phyloP scores from a whole-genome alignment of 768 basidiomycete genomes.

The Termitomyces titanicus region DNA sequence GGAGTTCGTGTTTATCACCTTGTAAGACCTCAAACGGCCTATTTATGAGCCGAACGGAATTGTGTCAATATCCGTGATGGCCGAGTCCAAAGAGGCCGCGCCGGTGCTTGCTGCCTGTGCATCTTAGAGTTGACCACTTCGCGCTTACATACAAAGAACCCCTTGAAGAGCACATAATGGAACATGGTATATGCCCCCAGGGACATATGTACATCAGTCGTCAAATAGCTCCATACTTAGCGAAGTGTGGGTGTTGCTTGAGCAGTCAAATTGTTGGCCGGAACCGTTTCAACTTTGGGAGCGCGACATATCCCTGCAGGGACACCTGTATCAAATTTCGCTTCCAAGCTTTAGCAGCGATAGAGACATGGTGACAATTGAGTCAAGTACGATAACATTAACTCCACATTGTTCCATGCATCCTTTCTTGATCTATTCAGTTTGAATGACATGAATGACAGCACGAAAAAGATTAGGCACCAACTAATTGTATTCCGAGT shows the following conservation, averaged over 20 bases:
- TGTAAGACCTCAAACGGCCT: not conserved
- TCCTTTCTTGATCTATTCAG: no score
- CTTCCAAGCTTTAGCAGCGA: not conserved
- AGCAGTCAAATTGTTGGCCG: no score
- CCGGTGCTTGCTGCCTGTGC: no score
- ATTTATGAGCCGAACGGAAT: not conserved
- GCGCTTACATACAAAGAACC: not conserved
- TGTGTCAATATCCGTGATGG: not conserved
- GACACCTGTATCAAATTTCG: no score
- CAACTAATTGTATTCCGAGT: not conserved
- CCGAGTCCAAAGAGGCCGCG: not conserved
- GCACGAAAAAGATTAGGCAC: not conserved
- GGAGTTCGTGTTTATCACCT: no score
- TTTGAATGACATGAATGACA: not conserved
- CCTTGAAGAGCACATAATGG: not conserved
- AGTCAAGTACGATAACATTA: no score
- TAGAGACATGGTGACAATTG: not conserved
- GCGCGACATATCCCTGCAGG: no score
- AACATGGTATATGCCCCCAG: no score
- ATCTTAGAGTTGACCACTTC: not conserved
- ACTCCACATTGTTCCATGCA: not conserved
- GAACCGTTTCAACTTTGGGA: no score
- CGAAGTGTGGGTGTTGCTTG: no score
- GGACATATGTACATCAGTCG: no score
- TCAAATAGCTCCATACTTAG: no score